A percentile compares a stretch with the other conserved stretches of the same genome.
phyloP scores from a whole-genome alignment of 306 rosid species.

The Trichosanthes truncata region DNA sequence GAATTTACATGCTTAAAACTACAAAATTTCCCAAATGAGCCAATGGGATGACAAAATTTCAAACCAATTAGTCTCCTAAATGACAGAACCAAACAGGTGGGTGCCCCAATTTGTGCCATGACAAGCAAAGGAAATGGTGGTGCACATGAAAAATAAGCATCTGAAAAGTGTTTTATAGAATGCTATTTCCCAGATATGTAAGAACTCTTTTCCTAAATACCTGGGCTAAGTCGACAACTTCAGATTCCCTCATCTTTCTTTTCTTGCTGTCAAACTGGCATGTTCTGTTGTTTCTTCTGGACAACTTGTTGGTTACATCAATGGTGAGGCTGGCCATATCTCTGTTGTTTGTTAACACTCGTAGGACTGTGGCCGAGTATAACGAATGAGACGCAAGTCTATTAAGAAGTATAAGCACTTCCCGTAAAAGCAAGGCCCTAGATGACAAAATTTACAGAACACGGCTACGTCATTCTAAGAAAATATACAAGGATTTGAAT shows the following conservation, averaged over 20 bases:
- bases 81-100: neutral
- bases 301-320: conserved; percentile 60
- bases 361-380: conserved; percentile 49
- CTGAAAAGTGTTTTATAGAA: conserved; percentile 1
- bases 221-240: conserved; percentile 59
- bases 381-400: conserved; percentile 61
- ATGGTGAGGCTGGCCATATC: conserved; percentile 60
- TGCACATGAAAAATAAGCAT: neutral
- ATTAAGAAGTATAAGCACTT: conserved; percentile 75
- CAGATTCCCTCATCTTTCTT: conserved; percentile 45
- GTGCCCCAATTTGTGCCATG: neutral
- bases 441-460: conserved; percentile 10
- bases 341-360: conserved; percentile 41
- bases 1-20: neutral
- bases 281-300: conserved; percentile 27
- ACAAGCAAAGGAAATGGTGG: neutral
- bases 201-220: conserved; percentile 57
- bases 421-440: conserved; percentile 83
- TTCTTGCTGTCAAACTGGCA: conserved; percentile 27
- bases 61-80: neutral
- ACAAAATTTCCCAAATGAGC: neutral
- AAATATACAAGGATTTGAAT: neutral
- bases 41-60: neutral
- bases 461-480: conserved; percentile 6
- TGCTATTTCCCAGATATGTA: conserved; percentile 45